These are phyloP conservation scores for Fusarium foetens DNA, from an alignment of 2,329 filamentous ascomycete species.

Conservation along the genomic window DNA sequence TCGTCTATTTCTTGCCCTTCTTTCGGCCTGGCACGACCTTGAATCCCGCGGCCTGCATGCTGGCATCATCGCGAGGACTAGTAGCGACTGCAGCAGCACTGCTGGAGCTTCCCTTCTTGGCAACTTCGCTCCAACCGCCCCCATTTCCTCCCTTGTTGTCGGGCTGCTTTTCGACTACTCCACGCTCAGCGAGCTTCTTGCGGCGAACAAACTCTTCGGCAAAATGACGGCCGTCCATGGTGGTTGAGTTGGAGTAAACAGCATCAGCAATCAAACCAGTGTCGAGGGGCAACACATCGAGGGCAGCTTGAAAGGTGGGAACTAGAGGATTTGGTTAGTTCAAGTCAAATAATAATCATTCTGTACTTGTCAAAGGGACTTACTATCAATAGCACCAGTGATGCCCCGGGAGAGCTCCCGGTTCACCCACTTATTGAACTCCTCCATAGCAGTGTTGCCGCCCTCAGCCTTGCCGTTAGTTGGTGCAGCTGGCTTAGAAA, in stretches of 20 bases:
- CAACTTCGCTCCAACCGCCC: conserved; percentile 95
- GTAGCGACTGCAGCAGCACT: conserved; percentile 30
- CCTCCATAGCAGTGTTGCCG: conserved; percentile 74
- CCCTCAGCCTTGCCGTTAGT: conserved; percentile 54
- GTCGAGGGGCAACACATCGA: conserved; percentile 81
- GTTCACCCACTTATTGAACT: conserved; percentile 94
- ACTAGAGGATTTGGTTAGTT: conserved; percentile 62
- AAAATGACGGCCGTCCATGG: conserved; percentile 92
- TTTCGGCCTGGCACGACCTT: conserved; percentile 93
- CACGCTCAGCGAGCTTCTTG: conserved; percentile 92
- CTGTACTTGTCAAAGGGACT: conserved; percentile 45
- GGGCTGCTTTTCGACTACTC: conserved; percentile 79
- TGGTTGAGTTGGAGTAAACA: conserved; percentile 86
- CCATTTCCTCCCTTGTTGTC: conserved; percentile 60
- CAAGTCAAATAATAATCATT: background rate
- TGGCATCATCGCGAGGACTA: conserved; percentile 57
- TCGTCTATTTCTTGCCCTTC: conserved; percentile 79
- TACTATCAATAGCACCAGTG: conserved; percentile 62
- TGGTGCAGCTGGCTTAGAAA: conserved; percentile 59
- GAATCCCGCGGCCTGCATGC: conserved; percentile 70
- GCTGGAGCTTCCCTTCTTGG: conserved; percentile 80
- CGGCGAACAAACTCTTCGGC: conserved; percentile 94
- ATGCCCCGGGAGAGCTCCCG: conserved; percentile 81
- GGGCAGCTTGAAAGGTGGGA: conserved; percentile 80
- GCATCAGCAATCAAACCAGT: conserved; percentile 86